Evolutionary conservation across 1,284 basidiomycete genomes (phyloP), one percentile per base, ranked within the genome.

Genomic region (Tremellales sp.): DNA sequence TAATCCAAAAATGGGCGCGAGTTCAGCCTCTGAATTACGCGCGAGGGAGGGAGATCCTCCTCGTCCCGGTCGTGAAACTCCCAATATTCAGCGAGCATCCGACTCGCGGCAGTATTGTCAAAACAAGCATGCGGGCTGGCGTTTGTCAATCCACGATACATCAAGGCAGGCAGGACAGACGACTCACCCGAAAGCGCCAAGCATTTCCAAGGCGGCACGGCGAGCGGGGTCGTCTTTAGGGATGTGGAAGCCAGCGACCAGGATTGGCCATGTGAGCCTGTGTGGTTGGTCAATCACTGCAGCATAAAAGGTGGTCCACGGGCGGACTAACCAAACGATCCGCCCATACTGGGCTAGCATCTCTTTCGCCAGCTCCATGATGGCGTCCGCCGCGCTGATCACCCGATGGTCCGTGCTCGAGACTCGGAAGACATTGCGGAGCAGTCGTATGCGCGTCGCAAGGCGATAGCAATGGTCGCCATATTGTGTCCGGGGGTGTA

Each of bases 231-330:
- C 61, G 18, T 53, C 58, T 27, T 55, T 54, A 6, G 59, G 58
- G 16, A 71, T 64, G 45, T 68, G 60, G 47, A 69, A 62, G 6
- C 61, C 68, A 19, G 66, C 65, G 26, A 69, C 66, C 18, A 71
- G 41, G 25, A 69, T 61, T 1, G 68, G 68, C 68, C 68, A 71
- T 5, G 68, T 71, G 10, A 71, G 43, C 68, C 68, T 70, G 25
- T 4, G 3, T 12, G 10, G 40, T 8, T 40, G 9, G 24, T 2
- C 1, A 10, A 3, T 8, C 8, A 13, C 34, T 10, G 8, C 38
- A 19, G n/a, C 12, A 10, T 33, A 22, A 19, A 32, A 6, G 12
- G 26, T 18, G n/a, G 1, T 26, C 24, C 43, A 18, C 3, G n/a
- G n/a, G n/a, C n/a, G n/a, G 8, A 53, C 65, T 47, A 34, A 68